Percentiles rank a stretch among this genome's conserved stretches.
Evolutionary conservation across 2,329 filamentous ascomycete species (phyloP).

Genomic region (Metarhizium robertsii): DNA sequence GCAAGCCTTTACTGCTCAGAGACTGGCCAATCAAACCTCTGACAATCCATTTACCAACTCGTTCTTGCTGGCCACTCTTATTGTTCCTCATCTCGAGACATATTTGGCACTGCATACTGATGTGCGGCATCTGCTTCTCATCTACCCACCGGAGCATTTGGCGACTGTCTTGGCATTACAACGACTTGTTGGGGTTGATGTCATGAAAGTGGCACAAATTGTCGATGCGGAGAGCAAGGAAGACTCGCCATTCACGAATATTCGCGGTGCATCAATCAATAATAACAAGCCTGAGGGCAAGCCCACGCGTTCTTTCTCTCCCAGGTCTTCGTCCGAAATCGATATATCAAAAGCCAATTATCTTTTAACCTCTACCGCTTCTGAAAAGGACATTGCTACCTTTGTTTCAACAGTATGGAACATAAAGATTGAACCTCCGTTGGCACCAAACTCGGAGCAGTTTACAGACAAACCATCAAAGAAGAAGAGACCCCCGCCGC

Average conservation of each 20-base stretch:
- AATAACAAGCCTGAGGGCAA: slow-evolving; percentile 15
- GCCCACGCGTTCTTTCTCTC: slow-evolving; percentile 13
- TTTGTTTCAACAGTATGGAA: slow-evolving; percentile 46
- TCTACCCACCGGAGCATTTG: slow-evolving; percentile 49
- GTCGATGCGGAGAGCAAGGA: slow-evolving; percentile 33
- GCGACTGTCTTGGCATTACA: slow-evolving; percentile 48
- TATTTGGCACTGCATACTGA: slow-evolving; percentile 44
- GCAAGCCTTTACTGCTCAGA: slow-evolving; percentile 46
- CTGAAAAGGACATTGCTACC: slow-evolving; percentile 40
- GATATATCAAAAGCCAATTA: slow-evolving; percentile 45
- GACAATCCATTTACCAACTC: slow-evolving; percentile 47
- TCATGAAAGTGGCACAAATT: slow-evolving; percentile 51
- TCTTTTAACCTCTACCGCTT: slow-evolving; percentile 45
- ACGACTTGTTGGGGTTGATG: slow-evolving; percentile 43
- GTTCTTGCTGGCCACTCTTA: slow-evolving; percentile 44
- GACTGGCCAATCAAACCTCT: slow-evolving; percentile 37
- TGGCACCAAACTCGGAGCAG: slow-evolving; percentile 31
- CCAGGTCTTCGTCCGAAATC: slow-evolving; percentile 18
- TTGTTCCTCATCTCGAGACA: slow-evolving; percentile 51
- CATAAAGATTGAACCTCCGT: slow-evolving; percentile 20
- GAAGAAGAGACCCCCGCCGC: slow-evolving; percentile 16
- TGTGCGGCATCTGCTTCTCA: slow-evolving; percentile 47
- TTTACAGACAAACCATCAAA: slow-evolving; percentile 10
- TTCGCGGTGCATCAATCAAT: slow-evolving; percentile 24
- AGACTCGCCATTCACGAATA: slow-evolving; percentile 27